Percentiles rank a stretch among this genome's conserved stretches.
These are phyloP conservation scores for Collybiopsis confluens DNA, from an alignment of 768 basidiomycete genomes.

Conservation along the genomic window DNA sequence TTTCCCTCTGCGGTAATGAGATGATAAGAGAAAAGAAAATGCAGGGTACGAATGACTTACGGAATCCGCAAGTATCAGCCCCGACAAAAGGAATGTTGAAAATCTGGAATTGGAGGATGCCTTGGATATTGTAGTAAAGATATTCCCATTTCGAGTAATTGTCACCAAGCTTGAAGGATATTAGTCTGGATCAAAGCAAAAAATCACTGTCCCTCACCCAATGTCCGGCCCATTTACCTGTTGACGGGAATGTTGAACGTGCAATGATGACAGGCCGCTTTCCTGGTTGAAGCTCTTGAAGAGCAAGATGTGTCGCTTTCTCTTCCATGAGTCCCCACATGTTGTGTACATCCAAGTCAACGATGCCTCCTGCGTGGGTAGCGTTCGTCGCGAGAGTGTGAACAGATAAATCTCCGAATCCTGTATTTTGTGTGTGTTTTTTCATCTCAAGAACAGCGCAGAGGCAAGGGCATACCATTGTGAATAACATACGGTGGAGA, in stretches of 20 bases:
- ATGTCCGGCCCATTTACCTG: slow-evolving; percentile 72
- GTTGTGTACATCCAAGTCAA: slow-evolving; percentile 67
- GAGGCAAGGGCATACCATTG: slow-evolving; percentile 59
- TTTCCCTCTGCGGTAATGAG: slow-evolving; percentile 37
- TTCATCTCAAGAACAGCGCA: neutral
- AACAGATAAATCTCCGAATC: slow-evolving; percentile 44
- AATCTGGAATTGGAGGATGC: slow-evolving; percentile 77
- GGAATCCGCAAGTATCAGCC: slow-evolving; percentile 71
- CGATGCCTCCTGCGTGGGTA: slow-evolving; percentile 57
- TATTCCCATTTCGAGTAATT: slow-evolving; percentile 60
- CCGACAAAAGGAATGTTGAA: slow-evolving; percentile 85
- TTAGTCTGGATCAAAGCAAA: neutral
- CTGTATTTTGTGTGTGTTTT: slow-evolving; percentile 24
- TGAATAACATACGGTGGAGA: slow-evolving; percentile 66
- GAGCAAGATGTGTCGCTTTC: slow-evolving; percentile 56
- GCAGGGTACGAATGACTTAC: slow-evolving; percentile 23
- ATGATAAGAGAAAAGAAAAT: too few species aligned
- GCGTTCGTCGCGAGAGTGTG: slow-evolving; percentile 71
- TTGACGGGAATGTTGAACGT: slow-evolving; percentile 64
- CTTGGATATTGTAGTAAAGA: slow-evolving; percentile 67
- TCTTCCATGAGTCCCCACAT: slow-evolving; percentile 72
- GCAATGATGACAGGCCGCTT: slow-evolving; percentile 69
- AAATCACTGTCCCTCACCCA: slow-evolving; percentile 40
- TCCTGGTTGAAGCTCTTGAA: slow-evolving; percentile 49
- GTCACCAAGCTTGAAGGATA: slow-evolving; percentile 55